A percentile compares a stretch with the other conserved stretches of the same genome.
phyloP scores from a whole-genome alignment of 2,329 filamentous ascomycete genomes.

The Myotisia sp. region DNA sequence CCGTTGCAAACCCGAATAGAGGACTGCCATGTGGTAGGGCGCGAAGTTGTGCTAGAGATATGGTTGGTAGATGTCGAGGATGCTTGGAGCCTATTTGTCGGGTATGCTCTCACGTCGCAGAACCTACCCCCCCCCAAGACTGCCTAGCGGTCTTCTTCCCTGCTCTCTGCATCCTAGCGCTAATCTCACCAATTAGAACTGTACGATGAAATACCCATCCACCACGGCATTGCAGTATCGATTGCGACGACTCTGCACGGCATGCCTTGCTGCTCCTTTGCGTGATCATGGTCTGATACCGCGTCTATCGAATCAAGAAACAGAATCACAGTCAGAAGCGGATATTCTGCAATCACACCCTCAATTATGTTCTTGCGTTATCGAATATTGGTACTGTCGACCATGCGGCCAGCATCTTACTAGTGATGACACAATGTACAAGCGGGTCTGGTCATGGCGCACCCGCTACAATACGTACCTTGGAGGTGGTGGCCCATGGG shows the following conservation, averaged over 20 bases:
- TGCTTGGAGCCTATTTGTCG: constrained; percentile 69
- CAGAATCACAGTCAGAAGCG: constrained; percentile 13
- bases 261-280: constrained; percentile 60
- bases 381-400: constrained; percentile 61
- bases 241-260: constrained; percentile 65
- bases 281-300: constrained; percentile 17
- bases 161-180: neutral
- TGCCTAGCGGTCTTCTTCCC: no score
- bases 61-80: constrained; percentile 69
- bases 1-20: neutral
- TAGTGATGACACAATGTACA: constrained; percentile 43
- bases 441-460: constrained; percentile 74
- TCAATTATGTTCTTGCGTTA: constrained; percentile 44
- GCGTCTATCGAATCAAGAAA: constrained; percentile 3
- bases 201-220: constrained; percentile 68
- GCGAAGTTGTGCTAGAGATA: constrained; percentile 58
- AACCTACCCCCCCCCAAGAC: no score
- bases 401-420: constrained; percentile 61
- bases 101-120: no score
- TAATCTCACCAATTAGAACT: constrained; percentile 52
- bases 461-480: constrained; percentile 65
- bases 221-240: constrained; percentile 53
- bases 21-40: neutral
- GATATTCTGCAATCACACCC: constrained; percentile 26
- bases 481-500: constrained; percentile 65